phyloP scores from a whole-genome alignment of 1,284 basidiomycete genomes.

The Coniferiporia weirii region DNA sequence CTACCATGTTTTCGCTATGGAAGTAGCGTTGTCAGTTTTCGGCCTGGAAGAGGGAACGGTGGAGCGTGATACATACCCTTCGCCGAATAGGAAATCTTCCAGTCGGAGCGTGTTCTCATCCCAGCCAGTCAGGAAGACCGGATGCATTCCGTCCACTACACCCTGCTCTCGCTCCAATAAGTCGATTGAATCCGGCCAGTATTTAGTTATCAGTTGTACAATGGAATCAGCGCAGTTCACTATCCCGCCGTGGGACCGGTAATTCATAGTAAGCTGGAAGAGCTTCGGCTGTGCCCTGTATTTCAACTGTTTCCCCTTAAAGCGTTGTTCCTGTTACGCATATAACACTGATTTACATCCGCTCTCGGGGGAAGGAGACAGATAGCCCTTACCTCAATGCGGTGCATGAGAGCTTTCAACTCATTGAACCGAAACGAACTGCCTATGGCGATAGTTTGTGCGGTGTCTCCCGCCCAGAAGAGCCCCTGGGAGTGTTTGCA shows the following conservation, averaged over 20 bases:
- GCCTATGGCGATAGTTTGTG: slow-evolving; percentile 69
- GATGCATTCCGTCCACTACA: slow-evolving; percentile 52
- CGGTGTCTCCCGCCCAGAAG: slow-evolving; percentile 78
- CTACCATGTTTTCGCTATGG: slow-evolving; percentile 44
- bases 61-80: slow-evolving; percentile 31
- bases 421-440: slow-evolving; percentile 71
- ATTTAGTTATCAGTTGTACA: slow-evolving; percentile 53
- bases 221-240: slow-evolving; percentile 63
- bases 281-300: slow-evolving; percentile 21
- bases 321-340: not conserved
- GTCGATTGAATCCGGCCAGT: slow-evolving; percentile 69
- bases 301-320: not conserved
- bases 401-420: slow-evolving; percentile 59
- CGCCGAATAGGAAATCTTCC: slow-evolving; percentile 53
- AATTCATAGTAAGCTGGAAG: slow-evolving; percentile 63
- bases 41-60: slow-evolving; percentile 7
- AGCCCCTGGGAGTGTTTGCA: slow-evolving; percentile 62
- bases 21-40: not conserved
- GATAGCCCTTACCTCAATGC: slow-evolving; percentile 44
- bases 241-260: slow-evolving; percentile 67
- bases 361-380: not conserved
- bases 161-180: slow-evolving; percentile 52
- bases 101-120: slow-evolving; percentile 47
- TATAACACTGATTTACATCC: not conserved
- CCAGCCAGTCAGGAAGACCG: slow-evolving; percentile 55